Conservation (phyloP, 2,329 filamentous ascomycete species). For the Pseudopithomyces maydicus region DNA sequence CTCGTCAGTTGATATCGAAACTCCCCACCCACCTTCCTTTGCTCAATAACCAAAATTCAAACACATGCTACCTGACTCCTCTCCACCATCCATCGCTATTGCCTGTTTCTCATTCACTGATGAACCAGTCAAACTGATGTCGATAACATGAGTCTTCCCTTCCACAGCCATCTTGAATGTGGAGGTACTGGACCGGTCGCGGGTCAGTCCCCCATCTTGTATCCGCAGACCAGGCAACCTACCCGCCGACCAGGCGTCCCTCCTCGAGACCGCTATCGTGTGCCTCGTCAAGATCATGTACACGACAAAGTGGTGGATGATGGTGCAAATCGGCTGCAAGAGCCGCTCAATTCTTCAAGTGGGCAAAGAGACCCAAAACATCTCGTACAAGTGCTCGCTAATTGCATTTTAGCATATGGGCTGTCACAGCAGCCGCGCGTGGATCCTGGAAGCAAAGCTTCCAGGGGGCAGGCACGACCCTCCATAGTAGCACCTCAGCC, state of each 20-base stretch:
- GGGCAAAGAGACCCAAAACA: constrained; percentile 10
- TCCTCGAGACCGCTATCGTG: constrained; percentile 32
- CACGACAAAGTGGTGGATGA: constrained; percentile 35
- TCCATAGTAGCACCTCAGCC: constrained; percentile 39
- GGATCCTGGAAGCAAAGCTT: constrained; percentile 42
- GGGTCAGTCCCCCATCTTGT: constrained; percentile 19
- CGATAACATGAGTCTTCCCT: constrained; percentile 23
- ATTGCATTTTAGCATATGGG: constrained; percentile 35
- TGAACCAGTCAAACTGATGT: not conserved
- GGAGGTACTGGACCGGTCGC: not conserved
- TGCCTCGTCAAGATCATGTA: constrained; percentile 17
- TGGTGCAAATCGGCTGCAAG: constrained; percentile 7
- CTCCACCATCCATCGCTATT: not conserved
- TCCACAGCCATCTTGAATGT: constrained; percentile 16
- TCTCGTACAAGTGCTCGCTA: not conserved
- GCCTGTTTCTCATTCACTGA: not conserved
- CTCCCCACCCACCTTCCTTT: not conserved
- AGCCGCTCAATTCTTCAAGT: constrained; percentile 57
- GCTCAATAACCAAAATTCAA: not conserved
- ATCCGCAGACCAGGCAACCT: constrained; percentile 18
- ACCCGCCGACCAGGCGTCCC: constrained; percentile 8
- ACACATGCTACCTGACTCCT: not conserved
- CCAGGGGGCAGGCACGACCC: constrained; percentile 42
- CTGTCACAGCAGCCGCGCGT: constrained; percentile 38
- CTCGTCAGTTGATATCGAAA: constrained; percentile 9